Conservation (phyloP, 352 stramenopile species). For the Phytophthora pseudosyringae region DNA sequence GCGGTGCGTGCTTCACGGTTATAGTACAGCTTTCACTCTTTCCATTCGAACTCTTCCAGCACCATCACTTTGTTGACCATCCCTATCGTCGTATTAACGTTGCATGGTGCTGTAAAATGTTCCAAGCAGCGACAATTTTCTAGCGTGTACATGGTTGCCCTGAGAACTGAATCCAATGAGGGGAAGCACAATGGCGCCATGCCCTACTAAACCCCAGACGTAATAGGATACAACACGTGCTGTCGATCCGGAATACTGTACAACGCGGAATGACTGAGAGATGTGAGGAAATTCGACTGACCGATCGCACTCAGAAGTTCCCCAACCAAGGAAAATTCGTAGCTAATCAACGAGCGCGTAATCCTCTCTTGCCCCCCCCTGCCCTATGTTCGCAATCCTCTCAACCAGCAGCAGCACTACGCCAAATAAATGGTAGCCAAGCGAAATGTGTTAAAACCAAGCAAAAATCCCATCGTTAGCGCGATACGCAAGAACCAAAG, state of each 20-base stretch:
- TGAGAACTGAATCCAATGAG: slow-evolving; percentile 19
- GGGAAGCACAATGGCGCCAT: slow-evolving; percentile 22
- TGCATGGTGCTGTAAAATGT: neutral
- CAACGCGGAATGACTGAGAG: slow-evolving; percentile 9
- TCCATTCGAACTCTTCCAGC: neutral
- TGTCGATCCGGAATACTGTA: slow-evolving; percentile 2
- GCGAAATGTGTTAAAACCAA: slow-evolving; percentile 32
- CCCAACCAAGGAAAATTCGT: slow-evolving; percentile 32
- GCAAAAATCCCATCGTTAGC: slow-evolving; percentile 26
- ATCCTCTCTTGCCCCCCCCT: slow-evolving; percentile 6
- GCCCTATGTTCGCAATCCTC: slow-evolving; percentile 20
- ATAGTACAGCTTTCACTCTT: neutral
- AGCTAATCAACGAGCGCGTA: slow-evolving; percentile 35
- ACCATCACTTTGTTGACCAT: neutral
- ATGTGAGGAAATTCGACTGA: slow-evolving; percentile 19
- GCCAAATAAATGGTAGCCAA: slow-evolving; percentile 38
- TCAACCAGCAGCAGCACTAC: slow-evolving; percentile 19
- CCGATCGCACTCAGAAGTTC: slow-evolving; percentile 23
- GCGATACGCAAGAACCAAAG: too few species aligned
- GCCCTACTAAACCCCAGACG: slow-evolving; percentile 29
- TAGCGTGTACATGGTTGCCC: slow-evolving; percentile 9
- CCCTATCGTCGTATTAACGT: neutral
- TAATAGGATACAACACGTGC: slow-evolving; percentile 30
- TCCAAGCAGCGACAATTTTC: neutral
- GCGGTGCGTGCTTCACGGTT: neutral